Evolutionary conservation across 306 rosid genomes (phyloP).

Genomic region (Corylus americana): DNA sequence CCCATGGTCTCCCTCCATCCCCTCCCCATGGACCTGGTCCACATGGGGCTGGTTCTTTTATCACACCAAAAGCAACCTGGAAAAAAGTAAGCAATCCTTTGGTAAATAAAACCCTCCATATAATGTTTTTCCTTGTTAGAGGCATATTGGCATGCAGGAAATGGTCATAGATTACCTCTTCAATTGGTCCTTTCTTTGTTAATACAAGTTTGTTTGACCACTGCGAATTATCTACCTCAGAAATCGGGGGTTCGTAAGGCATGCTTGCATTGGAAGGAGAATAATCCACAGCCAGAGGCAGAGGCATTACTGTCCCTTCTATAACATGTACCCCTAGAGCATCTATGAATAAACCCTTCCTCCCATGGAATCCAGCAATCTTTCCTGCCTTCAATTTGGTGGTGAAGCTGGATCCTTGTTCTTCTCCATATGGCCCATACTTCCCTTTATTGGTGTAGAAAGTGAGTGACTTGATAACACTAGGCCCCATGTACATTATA

Average conservation of each 20-base stretch:
- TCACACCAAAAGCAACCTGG: slow-evolving; percentile 62
- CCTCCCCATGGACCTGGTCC: slow-evolving; percentile 99
- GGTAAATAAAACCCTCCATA: not conserved
- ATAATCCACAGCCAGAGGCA: not conserved
- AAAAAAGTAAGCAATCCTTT: not conserved
- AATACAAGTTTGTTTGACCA: slow-evolving; percentile 51
- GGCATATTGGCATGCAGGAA: slow-evolving; percentile 12
- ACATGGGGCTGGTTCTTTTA: slow-evolving; percentile 81
- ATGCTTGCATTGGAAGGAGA: slow-evolving; percentile 41
- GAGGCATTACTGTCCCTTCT: slow-evolving; percentile 65
- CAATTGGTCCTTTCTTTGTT: slow-evolving; percentile 51
- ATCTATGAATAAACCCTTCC: slow-evolving; percentile 81
- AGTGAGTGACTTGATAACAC: slow-evolving; percentile 66
- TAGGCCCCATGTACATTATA: slow-evolving; percentile 77
- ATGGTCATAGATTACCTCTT: slow-evolving; percentile 50
- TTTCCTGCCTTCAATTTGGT: slow-evolving; percentile 70
- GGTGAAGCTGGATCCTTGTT: slow-evolving; percentile 65
- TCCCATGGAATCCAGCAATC: slow-evolving; percentile 84
- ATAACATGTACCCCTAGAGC: slow-evolving; percentile 74
- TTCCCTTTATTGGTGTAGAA: slow-evolving; percentile 64
- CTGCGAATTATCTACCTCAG: slow-evolving; percentile 42
- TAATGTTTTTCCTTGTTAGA: not conserved
- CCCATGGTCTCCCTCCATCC: slow-evolving; percentile 90
- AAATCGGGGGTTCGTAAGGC: slow-evolving; percentile 37
- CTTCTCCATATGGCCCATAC: slow-evolving; percentile 90